Evolutionary conservation across 768 basidiomycete genomes (phyloP), one percentile per base, ranked within the genome.

Genomic region (Lactarius psammicola): DNA sequence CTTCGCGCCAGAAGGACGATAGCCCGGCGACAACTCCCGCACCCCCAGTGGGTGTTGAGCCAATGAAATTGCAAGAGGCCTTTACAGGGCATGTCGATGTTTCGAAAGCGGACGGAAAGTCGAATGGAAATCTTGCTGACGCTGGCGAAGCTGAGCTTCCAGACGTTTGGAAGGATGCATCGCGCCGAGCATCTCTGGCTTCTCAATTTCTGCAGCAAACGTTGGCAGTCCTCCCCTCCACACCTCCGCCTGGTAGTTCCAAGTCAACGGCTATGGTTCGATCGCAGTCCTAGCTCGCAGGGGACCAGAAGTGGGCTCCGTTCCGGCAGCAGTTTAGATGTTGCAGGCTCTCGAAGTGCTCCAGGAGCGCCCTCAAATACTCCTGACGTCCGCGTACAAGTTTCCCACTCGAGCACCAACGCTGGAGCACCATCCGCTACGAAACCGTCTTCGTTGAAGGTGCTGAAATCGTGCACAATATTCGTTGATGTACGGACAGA

Each of bases 401-500:
- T 69, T 13, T 64, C 66, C 1, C 68, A 71, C 42, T 58, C 68
- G 23, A 68, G 70, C 38, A 76, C 73, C 56, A 71, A 73, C 56
- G 71, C 63, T 66, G 74, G 69, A 28, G 76, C 76, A 73, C 69
- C 71, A 74, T 73, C 46, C 67, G 72, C 28, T 64, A 51, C 34
- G 11, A 70, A 46, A 30, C 36, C 54, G n/a, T 58, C 61, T 7
- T 55, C 73, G 76, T 31, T 87, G 67, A 83, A 82, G 58, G 80
- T 89, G 40, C 78, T 95, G 65, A 85, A 87, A 62, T 84, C 85
- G 15, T 94, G 93, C 62, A 81, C 83, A 2, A 86, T 94, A 10
- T 95, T 92, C 71, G 93, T 95, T 56, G 94, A 95, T 72, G 91
- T 96, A 31, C 73, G 81, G 68, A 85, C 85, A 15, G 83, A 82